Percentiles rank a stretch among this genome's conserved stretches.
Conservation (phyloP, 768 basidiomycete species). For the Boletus subparvulus region DNA sequence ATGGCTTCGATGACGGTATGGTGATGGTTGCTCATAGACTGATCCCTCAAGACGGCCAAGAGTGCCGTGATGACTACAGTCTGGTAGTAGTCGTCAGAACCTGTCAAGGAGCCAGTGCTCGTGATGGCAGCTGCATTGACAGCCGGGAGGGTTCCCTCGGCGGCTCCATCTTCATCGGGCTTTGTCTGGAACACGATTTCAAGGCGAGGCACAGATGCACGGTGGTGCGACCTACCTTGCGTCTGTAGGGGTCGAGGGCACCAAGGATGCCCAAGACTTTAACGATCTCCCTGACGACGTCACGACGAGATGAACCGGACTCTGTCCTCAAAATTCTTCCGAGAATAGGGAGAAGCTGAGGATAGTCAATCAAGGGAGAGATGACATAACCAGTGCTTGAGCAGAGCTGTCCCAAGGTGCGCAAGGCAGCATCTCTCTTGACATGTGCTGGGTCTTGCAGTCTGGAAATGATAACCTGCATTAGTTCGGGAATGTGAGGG, state of each 20-base stretch:
- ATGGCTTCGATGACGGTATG: constrained; percentile 95
- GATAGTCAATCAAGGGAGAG: constrained; percentile 85
- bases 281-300: constrained; percentile 92
- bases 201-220: neutral
- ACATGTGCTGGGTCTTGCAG: constrained; percentile 85
- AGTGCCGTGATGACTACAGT: constrained; percentile 90
- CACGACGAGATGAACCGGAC: constrained; percentile 68
- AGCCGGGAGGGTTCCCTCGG: constrained; percentile 57
- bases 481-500: constrained; percentile 79
- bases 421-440: constrained; percentile 92
- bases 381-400: constrained; percentile 96
- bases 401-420: constrained; percentile 92
- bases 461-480: constrained; percentile 86
- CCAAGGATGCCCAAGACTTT: constrained; percentile 95
- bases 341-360: constrained; percentile 82
- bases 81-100: constrained; percentile 95
- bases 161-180: constrained; percentile 61
- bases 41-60: constrained; percentile 84
- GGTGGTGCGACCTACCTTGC: constrained; percentile 62
- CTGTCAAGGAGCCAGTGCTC: constrained; percentile 56
- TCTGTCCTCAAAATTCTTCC: constrained; percentile 87
- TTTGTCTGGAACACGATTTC: constrained; percentile 41
- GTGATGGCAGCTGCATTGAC: constrained; percentile 69
- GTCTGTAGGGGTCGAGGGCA: constrained; percentile 91
- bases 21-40: constrained; percentile 81